Evolutionary conservation across 371 early-diverging fungal genomes (phyloP).

Genomic region (Nosema granulosis): DNA sequence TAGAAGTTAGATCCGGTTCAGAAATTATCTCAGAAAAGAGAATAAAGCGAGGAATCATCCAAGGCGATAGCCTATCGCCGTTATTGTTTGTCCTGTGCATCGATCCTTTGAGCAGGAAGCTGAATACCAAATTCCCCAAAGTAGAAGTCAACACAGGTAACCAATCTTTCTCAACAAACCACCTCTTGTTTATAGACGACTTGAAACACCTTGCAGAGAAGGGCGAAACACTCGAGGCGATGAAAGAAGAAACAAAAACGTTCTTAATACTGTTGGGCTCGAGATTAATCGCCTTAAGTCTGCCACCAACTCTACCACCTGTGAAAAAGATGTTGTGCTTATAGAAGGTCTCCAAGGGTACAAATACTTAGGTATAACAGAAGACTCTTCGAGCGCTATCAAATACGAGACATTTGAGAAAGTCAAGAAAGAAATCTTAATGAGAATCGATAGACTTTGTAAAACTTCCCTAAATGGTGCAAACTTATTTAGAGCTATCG

Average conservation of each 20-base stretch:
- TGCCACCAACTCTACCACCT: background rate
- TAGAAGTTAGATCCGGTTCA: background rate
- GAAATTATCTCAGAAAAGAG: background rate
- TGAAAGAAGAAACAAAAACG: slow-evolving; percentile 11
- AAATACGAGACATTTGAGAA: slow-evolving; percentile 2
- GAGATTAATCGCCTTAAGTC: background rate
- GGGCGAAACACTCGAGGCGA: slow-evolving; percentile 3
- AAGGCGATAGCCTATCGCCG: background rate
- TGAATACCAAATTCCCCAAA: too few relatives aligned
- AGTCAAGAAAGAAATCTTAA: slow-evolving; percentile 10
- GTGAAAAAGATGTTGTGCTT: background rate
- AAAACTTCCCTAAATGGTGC: background rate
- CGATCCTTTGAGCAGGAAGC: too few relatives aligned
- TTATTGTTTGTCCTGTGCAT: background rate
- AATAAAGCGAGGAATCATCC: background rate
- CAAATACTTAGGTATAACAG: slow-evolving; percentile 5
- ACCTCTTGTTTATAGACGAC: too few relatives aligned
- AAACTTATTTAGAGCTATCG: slow-evolving; percentile 1
- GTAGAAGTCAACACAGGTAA: too few relatives aligned
- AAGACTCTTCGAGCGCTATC: background rate
- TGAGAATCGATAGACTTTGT: background rate
- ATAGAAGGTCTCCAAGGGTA: background rate
- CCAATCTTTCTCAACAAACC: too few relatives aligned
- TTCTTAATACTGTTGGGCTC: background rate
- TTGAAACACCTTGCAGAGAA: too few relatives aligned